A percentile compares a stretch with the other conserved stretches of the same genome.
These are phyloP conservation scores for Pezicula radicicola DNA, from an alignment of 2,329 filamentous ascomycete genomes.

Conservation along the genomic window DNA sequence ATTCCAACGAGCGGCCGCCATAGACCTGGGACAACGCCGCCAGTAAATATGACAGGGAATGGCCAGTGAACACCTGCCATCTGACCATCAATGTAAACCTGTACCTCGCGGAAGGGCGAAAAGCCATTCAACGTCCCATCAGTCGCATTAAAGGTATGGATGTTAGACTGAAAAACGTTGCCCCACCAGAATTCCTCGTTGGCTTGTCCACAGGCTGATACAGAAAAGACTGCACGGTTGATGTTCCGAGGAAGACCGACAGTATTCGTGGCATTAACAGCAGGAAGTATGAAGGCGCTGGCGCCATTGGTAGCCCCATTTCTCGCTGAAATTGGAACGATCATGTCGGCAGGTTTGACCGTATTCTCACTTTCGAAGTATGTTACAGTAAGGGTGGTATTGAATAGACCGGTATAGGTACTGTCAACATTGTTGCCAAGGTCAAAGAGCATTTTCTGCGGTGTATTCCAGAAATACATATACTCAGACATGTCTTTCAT, in stretches of 20 bases:
- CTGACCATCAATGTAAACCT: constrained; percentile 69
- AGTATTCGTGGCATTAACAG: constrained; percentile 54
- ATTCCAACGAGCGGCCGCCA: constrained; percentile 78
- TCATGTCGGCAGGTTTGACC: constrained; percentile 54
- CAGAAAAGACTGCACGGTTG: constrained; percentile 67
- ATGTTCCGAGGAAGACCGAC: constrained; percentile 64
- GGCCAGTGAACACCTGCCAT: constrained; percentile 78
- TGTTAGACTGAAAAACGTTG: constrained; percentile 65
- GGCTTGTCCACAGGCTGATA: constrained; percentile 75
- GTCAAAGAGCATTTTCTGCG: constrained; percentile 77
- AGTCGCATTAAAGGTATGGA: constrained; percentile 53
- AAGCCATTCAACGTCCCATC: constrained; percentile 61
- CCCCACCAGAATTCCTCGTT: constrained; percentile 85
- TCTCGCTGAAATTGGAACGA: constrained; percentile 64
- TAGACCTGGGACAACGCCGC: constrained; percentile 72
- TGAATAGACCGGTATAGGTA: constrained; percentile 70
- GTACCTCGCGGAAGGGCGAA: constrained; percentile 75
- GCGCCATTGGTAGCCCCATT: constrained; percentile 45
- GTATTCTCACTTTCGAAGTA: constrained; percentile 56
- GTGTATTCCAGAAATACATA: constrained; percentile 61
- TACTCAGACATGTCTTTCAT: constrained; percentile 77
- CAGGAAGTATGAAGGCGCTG: constrained; percentile 68
- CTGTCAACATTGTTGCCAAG: constrained; percentile 70
- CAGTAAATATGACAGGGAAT: constrained; percentile 79
- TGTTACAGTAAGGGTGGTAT: constrained; percentile 70